phyloP scores from a whole-genome alignment of 352 stramenopile species.

The Phytophthora macrochlamydospora region DNA sequence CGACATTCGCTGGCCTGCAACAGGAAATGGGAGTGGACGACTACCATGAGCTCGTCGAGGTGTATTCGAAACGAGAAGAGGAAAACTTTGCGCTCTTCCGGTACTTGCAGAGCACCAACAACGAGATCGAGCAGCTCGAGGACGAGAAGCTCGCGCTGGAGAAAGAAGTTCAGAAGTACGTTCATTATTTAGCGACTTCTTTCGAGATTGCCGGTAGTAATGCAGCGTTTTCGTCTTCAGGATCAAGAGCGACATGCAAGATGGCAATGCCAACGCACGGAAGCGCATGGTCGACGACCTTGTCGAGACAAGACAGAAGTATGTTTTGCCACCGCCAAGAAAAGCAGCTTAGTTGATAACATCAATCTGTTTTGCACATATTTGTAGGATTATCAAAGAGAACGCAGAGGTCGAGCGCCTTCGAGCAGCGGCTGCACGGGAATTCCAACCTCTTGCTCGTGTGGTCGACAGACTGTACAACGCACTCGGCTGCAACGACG shows the following conservation, averaged over 20 bases:
- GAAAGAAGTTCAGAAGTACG: constrained; percentile 57
- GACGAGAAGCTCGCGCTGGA: constrained; percentile 70
- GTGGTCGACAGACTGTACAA: constrained; percentile 83
- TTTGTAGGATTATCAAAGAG: constrained; percentile 71
- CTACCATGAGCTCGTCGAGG: constrained; percentile 60
- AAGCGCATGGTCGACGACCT: constrained; percentile 80
- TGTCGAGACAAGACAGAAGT: constrained; percentile 76
- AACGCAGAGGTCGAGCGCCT: constrained; percentile 77
- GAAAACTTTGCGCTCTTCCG: constrained; percentile 84
- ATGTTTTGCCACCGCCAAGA: background rate
- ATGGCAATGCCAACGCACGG: constrained; percentile 64
- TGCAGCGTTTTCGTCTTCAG: constrained; percentile 16
- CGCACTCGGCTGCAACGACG: constrained; percentile 77
- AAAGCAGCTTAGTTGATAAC: background rate
- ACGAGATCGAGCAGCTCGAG: constrained; percentile 82
- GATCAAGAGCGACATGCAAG: constrained; percentile 63
- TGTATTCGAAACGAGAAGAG: constrained; percentile 77
- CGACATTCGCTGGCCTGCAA: constrained; percentile 63
- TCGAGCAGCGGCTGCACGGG: constrained; percentile 53
- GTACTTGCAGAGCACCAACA: constrained; percentile 82
- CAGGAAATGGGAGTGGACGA: constrained; percentile 69
- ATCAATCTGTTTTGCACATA: background rate
- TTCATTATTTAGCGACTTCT: background rate
- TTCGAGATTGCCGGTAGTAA: background rate
- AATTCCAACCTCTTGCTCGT: constrained; percentile 77